Evolutionary conservation across 176 grass and related monocot genomes (phyloP), one percentile per base, ranked within the genome.

Genomic region (Avena insularis): DNA sequence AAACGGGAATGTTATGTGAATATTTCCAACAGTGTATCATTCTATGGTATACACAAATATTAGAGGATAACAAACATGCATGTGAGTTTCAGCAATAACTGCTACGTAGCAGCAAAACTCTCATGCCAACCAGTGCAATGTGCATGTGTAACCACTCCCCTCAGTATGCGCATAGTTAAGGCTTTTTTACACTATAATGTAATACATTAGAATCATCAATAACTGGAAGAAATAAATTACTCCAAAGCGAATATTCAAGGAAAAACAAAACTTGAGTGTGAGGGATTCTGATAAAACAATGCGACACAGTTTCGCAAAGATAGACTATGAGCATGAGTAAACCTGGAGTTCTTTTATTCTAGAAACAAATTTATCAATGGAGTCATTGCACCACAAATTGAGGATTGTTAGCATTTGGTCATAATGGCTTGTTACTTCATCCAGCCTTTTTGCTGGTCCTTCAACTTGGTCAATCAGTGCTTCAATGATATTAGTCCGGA

Each of bases 301-400:
- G 45, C 45, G 14, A 74, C 12, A 14, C 5, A 48, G 20, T 21
- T 74, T 49, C 13, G 20, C 17, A 74, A 49, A 25, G 46, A 43
- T 47, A 84, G 68, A 43, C 35, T 27, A 59, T 59, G 35, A 74
- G 55, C 12, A 75, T 61, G 33, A 73, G 35, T 23, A 73, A 48
- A 84, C 82, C 82, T 84, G 82, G 35, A 84, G 51, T 45, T 84
- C 36, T 60, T 71, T 60, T 60, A 84, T 84, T 45, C 60, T 54
- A 12, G 68, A 3, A 61, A 74, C 16, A 29, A 31, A 29, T 59
- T 61, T 74, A 74, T 84, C 53, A 27, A 84, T 61, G n/a, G 82
- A 84, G 53, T 84, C 82, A 47, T 57, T 25, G 38, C 53, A 74
- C 82, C 82, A 74, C 27, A 84, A 31, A 31, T 33, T 21, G 36